Percentiles rank a stretch among this genome's conserved stretches.
These are phyloP conservation scores for Colletotrichum tanaceti DNA, from an alignment of 2,329 filamentous ascomycete genomes.

Conservation along the genomic window DNA sequence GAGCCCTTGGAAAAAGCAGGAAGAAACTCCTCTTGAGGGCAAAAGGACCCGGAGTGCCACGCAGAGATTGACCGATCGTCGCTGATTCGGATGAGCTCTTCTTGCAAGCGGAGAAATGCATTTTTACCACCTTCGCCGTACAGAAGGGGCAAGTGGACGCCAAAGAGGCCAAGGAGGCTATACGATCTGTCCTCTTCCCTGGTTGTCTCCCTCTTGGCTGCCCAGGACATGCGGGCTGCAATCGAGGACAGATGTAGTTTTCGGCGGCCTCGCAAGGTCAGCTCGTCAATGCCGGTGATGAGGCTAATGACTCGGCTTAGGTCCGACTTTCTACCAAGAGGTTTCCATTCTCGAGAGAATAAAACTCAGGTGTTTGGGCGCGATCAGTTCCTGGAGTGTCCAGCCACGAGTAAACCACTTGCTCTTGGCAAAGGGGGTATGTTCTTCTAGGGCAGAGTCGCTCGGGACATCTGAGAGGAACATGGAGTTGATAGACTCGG, in stretches of 20 bases:
- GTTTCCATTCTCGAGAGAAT: constrained; percentile 41
- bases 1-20: background rate
- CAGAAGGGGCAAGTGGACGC: background rate
- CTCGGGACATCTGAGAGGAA: constrained; percentile 44
- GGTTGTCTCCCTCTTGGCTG: background rate
- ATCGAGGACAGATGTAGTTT: constrained; percentile 22
- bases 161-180: background rate
- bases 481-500: constrained; percentile 47
- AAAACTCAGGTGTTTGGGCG: constrained; percentile 43
- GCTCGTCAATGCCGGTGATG: constrained; percentile 47
- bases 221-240: constrained; percentile 40
- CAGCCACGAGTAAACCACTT: constrained; percentile 16
- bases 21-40: background rate
- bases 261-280: background rate
- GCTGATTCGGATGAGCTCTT: constrained; percentile 42
- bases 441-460: background rate
- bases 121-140: background rate
- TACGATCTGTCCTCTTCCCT: background rate
- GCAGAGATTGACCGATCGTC: constrained; percentile 10
- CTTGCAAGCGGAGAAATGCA: constrained; percentile 44
- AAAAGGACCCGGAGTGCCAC: background rate
- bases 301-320: constrained; percentile 41
- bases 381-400: constrained; percentile 41
- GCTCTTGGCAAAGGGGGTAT: constrained; percentile 28
- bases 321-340: constrained; percentile 29